phyloP scores from a whole-genome alignment of 73 alveolate species.

The Halteria grandinella region DNA sequence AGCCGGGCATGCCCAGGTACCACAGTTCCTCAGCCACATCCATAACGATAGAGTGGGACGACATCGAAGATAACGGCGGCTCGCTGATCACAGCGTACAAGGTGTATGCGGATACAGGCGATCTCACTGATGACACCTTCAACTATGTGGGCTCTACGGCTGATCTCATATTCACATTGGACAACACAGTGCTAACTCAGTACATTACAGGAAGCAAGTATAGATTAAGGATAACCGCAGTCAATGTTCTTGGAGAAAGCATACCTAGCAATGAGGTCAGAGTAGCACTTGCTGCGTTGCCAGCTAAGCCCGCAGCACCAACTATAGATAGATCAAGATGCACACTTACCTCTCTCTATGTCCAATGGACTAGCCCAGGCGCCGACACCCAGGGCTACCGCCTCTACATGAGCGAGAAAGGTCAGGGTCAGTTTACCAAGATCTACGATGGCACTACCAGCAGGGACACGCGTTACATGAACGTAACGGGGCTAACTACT shows the following conservation, averaged over 20 bases:
- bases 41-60: constrained; percentile 23
- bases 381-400: constrained; percentile 14
- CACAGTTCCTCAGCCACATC: constrained; percentile 25
- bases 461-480: constrained; percentile 25
- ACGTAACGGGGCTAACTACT: constrained; percentile 27
- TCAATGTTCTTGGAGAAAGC: constrained; percentile 52
- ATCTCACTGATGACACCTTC: not conserved
- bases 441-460: constrained; percentile 61
- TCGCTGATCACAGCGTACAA: constrained; percentile 36
- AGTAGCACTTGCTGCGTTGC: constrained; percentile 47
- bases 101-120: constrained; percentile 58
- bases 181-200: not conserved
- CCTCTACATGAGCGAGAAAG: constrained; percentile 45
- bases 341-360: constrained; percentile 45
- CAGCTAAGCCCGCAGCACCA: constrained; percentile 55
- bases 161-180: constrained; percentile 28
- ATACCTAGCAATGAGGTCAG: constrained; percentile 25
- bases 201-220: constrained; percentile 12
- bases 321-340: not conserved
- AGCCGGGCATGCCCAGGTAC: constrained; percentile 54
- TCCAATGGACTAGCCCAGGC: constrained; percentile 39
- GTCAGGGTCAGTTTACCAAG: constrained; percentile 23
- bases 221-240: constrained; percentile 44
- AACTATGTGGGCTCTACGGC: not conserved
- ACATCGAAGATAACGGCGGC: constrained; percentile 69